These are phyloP conservation scores for Castanea mollissima DNA, from an alignment of 306 rosid genomes.

Conservation along the genomic window DNA sequence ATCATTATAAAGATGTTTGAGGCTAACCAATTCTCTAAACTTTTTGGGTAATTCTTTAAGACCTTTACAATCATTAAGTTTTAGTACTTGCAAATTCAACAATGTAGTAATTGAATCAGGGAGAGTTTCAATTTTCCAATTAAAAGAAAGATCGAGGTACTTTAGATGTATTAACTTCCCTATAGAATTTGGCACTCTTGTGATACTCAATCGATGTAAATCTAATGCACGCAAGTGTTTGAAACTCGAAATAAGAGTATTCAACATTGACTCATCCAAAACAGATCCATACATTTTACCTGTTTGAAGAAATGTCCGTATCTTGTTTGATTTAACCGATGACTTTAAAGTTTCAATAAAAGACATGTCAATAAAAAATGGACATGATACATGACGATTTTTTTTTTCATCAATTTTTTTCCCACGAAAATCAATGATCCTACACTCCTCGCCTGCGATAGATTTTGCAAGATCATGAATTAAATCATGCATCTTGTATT, in stretches of 20 bases:
- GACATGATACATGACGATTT: neutral
- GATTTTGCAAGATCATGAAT: constrained; percentile 10
- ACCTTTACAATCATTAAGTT: too few species aligned
- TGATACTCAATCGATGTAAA: constrained; percentile 42
- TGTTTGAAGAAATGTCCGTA: neutral
- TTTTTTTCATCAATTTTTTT: neutral
- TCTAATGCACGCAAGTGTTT: too few species aligned
- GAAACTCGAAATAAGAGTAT: neutral
- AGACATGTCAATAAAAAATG: fast-evolving
- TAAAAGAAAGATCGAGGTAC: too few species aligned
- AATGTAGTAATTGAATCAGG: too few species aligned
- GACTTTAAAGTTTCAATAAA: neutral
- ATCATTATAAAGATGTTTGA: too few species aligned
- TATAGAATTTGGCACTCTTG: constrained; percentile 12
- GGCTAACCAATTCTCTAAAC: too few species aligned
- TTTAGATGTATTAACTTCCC: too few species aligned
- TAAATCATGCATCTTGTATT: constrained; percentile 8
- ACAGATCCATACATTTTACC: fast-evolving
- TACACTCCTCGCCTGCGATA: neutral
- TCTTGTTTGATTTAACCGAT: neutral
- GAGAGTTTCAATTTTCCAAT: too few species aligned
- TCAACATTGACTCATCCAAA: neutral
- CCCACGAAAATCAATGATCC: neutral
- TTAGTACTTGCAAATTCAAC: too few species aligned
- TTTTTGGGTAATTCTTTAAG: too few species aligned